Percentiles rank a stretch among this genome's conserved stretches.
Conservation (phyloP, 208 protist genomes). For the Leishmania guyanensis region DNA sequence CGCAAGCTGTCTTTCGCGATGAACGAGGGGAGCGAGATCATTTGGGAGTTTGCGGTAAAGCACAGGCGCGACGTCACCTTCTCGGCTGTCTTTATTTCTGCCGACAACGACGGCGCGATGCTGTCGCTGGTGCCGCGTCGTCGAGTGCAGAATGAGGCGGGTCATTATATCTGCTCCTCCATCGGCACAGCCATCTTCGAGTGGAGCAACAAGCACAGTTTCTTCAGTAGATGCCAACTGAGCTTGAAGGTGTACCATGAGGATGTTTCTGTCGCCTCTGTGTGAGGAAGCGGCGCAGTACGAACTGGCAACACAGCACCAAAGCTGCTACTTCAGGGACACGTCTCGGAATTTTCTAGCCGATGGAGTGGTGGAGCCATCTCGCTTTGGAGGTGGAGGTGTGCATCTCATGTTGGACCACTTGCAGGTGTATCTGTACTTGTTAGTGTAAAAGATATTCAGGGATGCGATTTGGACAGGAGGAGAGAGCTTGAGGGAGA, state of each 20-base stretch:
- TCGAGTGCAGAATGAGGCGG: slow-evolving; percentile 38
- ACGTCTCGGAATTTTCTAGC: not conserved
- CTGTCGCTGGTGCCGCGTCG: slow-evolving; percentile 27
- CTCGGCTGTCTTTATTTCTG: slow-evolving; percentile 48
- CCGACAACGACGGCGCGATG: slow-evolving; percentile 35
- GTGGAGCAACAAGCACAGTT: slow-evolving; percentile 52
- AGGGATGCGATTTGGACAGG: not conserved
- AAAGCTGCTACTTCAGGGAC: not conserved
- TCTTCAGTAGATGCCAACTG: slow-evolving; percentile 26
- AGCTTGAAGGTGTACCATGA: slow-evolving; percentile 46
- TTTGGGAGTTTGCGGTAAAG: slow-evolving; percentile 67
- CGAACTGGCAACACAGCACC: not conserved
- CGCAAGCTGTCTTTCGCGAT: slow-evolving; percentile 42
- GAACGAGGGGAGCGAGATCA: slow-evolving; percentile 39
- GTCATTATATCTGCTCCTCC: slow-evolving; percentile 53
- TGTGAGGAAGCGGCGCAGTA: not conserved
- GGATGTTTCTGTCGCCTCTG: slow-evolving; percentile 2
- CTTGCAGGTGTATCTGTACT: not conserved
- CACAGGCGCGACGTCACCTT: slow-evolving; percentile 42
- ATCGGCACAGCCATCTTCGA: slow-evolving; percentile 57
- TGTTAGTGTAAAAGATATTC: not conserved
- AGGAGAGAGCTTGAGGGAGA: not conserved
- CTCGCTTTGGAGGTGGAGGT: not conserved
- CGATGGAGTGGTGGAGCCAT: not conserved
- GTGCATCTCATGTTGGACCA: not conserved